Conservation (phyloP, 2,329 filamentous ascomycete species). For the Xylariaceae sp. region DNA sequence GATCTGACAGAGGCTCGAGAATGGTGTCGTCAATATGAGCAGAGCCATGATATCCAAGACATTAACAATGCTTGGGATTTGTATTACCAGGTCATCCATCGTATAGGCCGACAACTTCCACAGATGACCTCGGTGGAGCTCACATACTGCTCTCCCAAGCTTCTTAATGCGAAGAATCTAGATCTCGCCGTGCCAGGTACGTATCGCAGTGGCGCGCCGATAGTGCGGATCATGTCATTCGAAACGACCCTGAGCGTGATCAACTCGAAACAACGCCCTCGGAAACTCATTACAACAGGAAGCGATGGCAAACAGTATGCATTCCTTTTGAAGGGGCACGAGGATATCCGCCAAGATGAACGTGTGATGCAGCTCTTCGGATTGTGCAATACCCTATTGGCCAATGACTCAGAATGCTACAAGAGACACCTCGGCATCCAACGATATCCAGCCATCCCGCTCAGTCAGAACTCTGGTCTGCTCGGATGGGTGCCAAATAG, state of each 20-base stretch:
- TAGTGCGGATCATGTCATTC: slow-evolving; percentile 84
- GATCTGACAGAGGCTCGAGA: slow-evolving; percentile 92
- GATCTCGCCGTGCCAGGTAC: slow-evolving; percentile 95
- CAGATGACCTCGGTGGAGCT: slow-evolving; percentile 90
- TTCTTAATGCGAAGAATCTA: slow-evolving; percentile 78
- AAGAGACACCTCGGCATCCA: slow-evolving; percentile 97
- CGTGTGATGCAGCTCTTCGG: slow-evolving; percentile 99
- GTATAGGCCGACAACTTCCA: slow-evolving; percentile 87
- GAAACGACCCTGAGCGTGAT: slow-evolving; percentile 88
- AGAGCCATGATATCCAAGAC: slow-evolving; percentile 85
- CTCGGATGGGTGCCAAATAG: slow-evolving; percentile 97
- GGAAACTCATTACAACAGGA: slow-evolving; percentile 81
- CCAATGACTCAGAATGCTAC: slow-evolving; percentile 91
- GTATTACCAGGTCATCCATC: slow-evolving; percentile 97
- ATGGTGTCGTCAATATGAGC: slow-evolving; percentile 89
- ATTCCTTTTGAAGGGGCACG: slow-evolving; percentile 95
- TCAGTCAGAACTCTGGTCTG: slow-evolving; percentile 93
- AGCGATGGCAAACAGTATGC: slow-evolving; percentile 85
- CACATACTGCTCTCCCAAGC: slow-evolving; percentile 92
- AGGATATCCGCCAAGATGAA: slow-evolving; percentile 98
- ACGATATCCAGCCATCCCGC: slow-evolving; percentile 89
- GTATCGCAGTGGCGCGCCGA: slow-evolving; percentile 70
- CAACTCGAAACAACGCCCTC: slow-evolving; percentile 90
- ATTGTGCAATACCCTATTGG: slow-evolving; percentile 89
- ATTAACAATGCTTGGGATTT: slow-evolving; percentile 98